These are phyloP conservation scores for Salvia miltiorrhiza DNA, from an alignment of 257 asterid genomes.

Conservation along the genomic window DNA sequence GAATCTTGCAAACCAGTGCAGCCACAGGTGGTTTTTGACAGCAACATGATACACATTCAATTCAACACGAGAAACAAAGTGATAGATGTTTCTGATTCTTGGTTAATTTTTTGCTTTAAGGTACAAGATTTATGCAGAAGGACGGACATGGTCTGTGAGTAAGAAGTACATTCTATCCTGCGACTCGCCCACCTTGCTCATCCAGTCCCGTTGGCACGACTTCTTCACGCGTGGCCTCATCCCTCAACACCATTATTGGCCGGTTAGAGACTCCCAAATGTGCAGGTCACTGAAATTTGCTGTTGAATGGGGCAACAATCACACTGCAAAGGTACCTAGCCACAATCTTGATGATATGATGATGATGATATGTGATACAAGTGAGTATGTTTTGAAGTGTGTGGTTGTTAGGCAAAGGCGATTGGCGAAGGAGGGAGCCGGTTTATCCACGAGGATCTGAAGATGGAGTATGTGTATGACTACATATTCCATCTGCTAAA, in stretches of 20 bases:
- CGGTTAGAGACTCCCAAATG: conserved; percentile 33
- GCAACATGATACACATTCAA: too few relatives aligned
- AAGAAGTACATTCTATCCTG: conserved; percentile 84
- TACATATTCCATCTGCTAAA: conserved; percentile 63
- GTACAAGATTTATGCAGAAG: conserved; percentile 80
- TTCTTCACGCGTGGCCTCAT: conserved; percentile 72
- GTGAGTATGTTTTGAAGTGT: too few relatives aligned
- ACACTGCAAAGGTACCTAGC: conserved; percentile 52
- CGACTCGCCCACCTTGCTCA: conserved; percentile 57
- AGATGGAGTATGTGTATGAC: conserved; percentile 60
- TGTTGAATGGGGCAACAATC: conserved; percentile 84
- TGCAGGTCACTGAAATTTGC: conserved; percentile 66
- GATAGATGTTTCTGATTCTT: neutral
- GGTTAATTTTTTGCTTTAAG: conserved; percentile 15
- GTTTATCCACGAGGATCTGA: conserved; percentile 50
- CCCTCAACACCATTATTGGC: conserved; percentile 80
- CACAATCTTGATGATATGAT: too few relatives aligned
- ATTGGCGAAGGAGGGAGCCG: conserved; percentile 72
- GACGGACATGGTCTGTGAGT: conserved; percentile 81
- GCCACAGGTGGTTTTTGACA: conserved; percentile 50
- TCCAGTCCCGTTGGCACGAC: conserved; percentile 59
- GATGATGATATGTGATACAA: too few relatives aligned
- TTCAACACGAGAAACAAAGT: too few relatives aligned
- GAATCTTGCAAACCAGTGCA: conserved; percentile 64
- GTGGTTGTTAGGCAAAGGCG: conserved; percentile 51